Evolutionary conservation across 2,329 filamentous ascomycete species (phyloP).

Genomic region (Whalleya microplaca): DNA sequence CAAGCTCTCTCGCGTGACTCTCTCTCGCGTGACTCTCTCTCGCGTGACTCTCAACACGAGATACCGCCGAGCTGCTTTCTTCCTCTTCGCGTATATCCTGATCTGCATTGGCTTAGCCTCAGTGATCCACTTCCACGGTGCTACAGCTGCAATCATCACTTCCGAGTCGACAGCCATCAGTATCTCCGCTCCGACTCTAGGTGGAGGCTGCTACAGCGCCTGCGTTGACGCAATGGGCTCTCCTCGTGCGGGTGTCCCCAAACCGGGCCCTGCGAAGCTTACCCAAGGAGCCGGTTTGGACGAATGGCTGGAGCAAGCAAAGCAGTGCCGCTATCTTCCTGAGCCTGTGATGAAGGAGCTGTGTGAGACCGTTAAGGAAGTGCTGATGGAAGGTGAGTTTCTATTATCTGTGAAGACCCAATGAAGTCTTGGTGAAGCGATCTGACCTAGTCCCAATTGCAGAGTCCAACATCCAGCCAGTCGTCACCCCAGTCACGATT

Average conservation of each 20-base stretch:
- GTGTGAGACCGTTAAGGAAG: slow-evolving; percentile 98
- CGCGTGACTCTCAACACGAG: no score
- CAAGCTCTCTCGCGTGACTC: no score
- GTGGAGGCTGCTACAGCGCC: not conserved
- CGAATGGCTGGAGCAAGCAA: slow-evolving; percentile 96
- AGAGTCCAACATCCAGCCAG: slow-evolving; percentile 99
- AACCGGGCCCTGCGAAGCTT: slow-evolving; percentile 87
- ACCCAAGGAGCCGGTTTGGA: slow-evolving; percentile 83
- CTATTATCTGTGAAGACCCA: not conserved
- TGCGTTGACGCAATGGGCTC: slow-evolving; percentile 27
- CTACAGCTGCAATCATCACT: no score
- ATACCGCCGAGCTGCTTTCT: no score
- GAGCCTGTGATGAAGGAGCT: slow-evolving; percentile 98
- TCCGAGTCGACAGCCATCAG: not conserved
- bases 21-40: no score
- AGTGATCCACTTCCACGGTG: no score
- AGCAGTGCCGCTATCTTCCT: slow-evolving; percentile 95
- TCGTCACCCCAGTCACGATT: slow-evolving; percentile 92
- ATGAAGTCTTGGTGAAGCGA: not conserved
- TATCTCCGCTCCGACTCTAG: not conserved
- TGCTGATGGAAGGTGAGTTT: slow-evolving; percentile 87
- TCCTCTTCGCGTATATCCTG: no score
- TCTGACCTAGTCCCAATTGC: slow-evolving; percentile 12
- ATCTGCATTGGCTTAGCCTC: no score
- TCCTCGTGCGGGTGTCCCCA: slow-evolving; percentile 64